Percentiles rank a stretch among this genome's conserved stretches.
phyloP scores from a whole-genome alignment of 352 stramenopile genomes.

The Globisporangium orthogonon region DNA sequence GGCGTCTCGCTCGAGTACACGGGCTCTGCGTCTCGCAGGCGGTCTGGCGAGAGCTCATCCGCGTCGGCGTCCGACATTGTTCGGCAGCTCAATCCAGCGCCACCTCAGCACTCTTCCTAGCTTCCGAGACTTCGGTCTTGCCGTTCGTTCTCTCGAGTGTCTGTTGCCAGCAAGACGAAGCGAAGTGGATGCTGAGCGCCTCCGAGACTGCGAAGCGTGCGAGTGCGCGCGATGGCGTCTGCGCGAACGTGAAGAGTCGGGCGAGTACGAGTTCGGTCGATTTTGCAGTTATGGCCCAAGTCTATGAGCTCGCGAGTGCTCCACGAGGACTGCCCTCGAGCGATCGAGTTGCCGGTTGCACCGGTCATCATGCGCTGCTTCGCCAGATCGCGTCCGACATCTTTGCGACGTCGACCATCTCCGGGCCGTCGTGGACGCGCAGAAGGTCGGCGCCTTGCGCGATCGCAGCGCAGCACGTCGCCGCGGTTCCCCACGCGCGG shows the following conservation, averaged over 20 bases:
- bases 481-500: slow-evolving; percentile 90
- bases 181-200: no score
- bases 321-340: no score
- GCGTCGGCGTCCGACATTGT: slow-evolving; percentile 24
- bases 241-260: no score
- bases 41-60: slow-evolving; percentile 12
- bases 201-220: no score
- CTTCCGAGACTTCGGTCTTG: no score
- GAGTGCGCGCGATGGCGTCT: no score
- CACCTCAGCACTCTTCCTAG: not conserved
- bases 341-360: no score
- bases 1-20: slow-evolving; percentile 40
- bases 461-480: slow-evolving; percentile 85
- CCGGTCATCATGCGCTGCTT: not conserved
- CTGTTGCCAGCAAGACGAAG: no score
- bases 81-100: not conserved
- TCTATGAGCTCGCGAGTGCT: no score
- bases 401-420: slow-evolving; percentile 85
- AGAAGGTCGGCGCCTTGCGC: slow-evolving; percentile 85
- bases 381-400: slow-evolving; percentile 92
- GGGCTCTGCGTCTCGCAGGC: slow-evolving; percentile 17
- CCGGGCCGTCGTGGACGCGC: slow-evolving; percentile 94
- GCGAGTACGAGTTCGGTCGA: no score
- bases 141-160: no score
- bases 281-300: no score